phyloP scores from a whole-genome alignment of 2,329 filamentous ascomycete species.

The Fusarium secorum region DNA sequence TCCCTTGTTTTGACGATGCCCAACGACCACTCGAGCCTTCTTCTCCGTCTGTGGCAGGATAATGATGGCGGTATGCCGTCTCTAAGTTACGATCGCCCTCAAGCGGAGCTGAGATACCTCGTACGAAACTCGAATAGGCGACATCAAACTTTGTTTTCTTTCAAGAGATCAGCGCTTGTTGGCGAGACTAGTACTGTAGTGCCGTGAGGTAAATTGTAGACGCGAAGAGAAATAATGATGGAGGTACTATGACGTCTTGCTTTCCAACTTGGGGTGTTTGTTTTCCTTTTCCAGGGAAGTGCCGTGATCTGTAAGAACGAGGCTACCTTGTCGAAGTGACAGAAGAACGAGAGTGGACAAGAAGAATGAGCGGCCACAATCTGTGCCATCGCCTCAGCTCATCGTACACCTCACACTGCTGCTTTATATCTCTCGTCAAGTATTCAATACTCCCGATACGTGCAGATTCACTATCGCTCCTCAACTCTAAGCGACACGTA shows the following conservation, averaged over 20 bases:
- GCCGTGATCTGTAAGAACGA: conserved; percentile 16
- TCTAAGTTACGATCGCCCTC: conserved; percentile 41
- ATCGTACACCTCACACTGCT: conserved; percentile 26
- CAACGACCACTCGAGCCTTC: conserved; percentile 31
- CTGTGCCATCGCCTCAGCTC: conserved; percentile 29
- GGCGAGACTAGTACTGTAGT: conserved; percentile 1
- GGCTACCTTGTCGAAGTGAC: conserved; percentile 26
- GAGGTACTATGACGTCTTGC: conserved; percentile 28
- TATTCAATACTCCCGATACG: conserved; percentile 35
- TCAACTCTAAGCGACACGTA: conserved; percentile 40
- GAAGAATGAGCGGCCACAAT: conserved; percentile 18
- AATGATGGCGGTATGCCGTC: conserved; percentile 27
- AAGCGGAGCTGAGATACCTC: conserved; percentile 24
- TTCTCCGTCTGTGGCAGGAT: conserved; percentile 25
- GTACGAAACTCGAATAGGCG: conserved; percentile 21
- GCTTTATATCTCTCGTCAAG: conserved; percentile 40
- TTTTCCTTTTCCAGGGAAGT: conserved; percentile 21
- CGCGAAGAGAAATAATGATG: neutral
- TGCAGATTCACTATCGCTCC: conserved; percentile 27
- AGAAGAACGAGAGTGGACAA: conserved; percentile 14
- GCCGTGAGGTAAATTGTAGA: conserved; percentile 10
- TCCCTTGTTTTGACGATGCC: conserved; percentile 42
- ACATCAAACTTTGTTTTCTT: conserved; percentile 25
- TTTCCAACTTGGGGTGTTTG: neutral
- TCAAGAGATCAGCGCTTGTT: conserved; percentile 27